Base-by-base conservation (phyloP, 768 basidiomycete genomes). In the Suillus spraguei region DNA sequence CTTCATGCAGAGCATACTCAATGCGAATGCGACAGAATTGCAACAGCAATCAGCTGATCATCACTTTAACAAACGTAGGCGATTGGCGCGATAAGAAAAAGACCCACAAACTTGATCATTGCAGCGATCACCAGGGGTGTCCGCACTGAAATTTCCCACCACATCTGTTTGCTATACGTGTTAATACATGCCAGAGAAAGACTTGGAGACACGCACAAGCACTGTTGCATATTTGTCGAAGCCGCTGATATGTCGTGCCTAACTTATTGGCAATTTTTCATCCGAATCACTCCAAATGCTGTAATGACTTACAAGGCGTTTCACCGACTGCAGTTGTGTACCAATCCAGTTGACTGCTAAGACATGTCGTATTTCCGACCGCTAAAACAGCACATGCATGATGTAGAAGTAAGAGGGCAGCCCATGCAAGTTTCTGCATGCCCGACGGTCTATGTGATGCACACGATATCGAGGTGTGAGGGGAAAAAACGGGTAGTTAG, bases 1-100 rank as follows among this genome's bases (percentile, higher is more conserved):
- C 70, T 71, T 71, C 60, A 71, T 65, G 56, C 70, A 71, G 5
- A 71, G 64, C 70, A 71, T 71, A 63, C 69, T 70, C 1, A 71
- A 62, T 22, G 60, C 63, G 24, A 68, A 71, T 16, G 70, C 35
- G 55, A 71, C 55, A 41, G 65, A 65, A 49, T 71, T 71, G 66
- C 70, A 71, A 56, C 70, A 71, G 38, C 70, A 71, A 46, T 63
- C 39, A 14, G 36, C 59, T 61, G 16, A 64, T 24, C 32, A 53
- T 61, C 52, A 20, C 1, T 33, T 63, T 10, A 42, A 17, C 33
- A 33, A 61, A 28, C 20, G 28, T 28, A 28, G 33, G 14, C n/a
- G 35, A 11, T 16, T 1, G 24, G n/a, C 22, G 13, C 7, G 38
- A 61, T 20, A 28, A 32, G n/a, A 22, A 14, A 14, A 24, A 8